Evolutionary conservation across 1,284 basidiomycete species (phyloP).

Genomic region (Termitomyces sp.): DNA sequence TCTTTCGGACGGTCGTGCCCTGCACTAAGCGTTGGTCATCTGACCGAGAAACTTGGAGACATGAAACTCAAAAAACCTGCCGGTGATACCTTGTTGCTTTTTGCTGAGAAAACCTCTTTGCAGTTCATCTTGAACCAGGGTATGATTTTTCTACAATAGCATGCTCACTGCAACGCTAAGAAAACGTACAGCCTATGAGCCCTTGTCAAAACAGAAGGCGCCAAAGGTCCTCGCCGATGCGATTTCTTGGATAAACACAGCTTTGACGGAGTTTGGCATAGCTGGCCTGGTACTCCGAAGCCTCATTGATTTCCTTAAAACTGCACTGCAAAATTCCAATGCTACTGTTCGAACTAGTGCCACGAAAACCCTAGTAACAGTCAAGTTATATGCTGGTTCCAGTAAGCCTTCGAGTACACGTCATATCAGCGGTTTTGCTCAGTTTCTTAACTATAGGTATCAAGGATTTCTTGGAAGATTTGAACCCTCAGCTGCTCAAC

Average conservation of each 20-base stretch:
- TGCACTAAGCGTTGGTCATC: conserved; percentile 79
- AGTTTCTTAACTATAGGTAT: conserved; percentile 70
- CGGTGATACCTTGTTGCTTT: conserved; percentile 79
- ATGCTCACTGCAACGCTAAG: conserved; percentile 1
- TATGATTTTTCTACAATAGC: conserved; percentile 26
- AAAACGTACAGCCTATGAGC: conserved; percentile 71
- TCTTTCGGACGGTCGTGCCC: conserved; percentile 85
- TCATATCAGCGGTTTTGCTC: background rate
- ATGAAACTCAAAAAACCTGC: conserved; percentile 96
- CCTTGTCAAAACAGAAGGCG: conserved; percentile 91
- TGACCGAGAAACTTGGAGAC: conserved; percentile 95
- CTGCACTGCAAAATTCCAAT: conserved; percentile 88
- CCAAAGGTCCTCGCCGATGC: conserved; percentile 96
- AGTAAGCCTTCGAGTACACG: conserved; percentile 44
- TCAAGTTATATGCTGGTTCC: conserved; percentile 88
- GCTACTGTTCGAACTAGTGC: conserved; percentile 91
- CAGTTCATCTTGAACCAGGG: conserved; percentile 94
- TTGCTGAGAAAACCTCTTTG: conserved; percentile 90
- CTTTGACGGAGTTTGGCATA: conserved; percentile 91
- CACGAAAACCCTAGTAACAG: conserved; percentile 90
- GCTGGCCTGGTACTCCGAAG: conserved; percentile 79
- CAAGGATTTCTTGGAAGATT: conserved; percentile 88
- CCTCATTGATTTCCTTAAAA: conserved; percentile 90
- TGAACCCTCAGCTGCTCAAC: conserved; percentile 90
- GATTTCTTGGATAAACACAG: conserved; percentile 84